Evolutionary conservation across 306 rosid genomes (phyloP), one percentile per base, ranked within the genome.

Genomic region (Trichosanthes truncata): DNA sequence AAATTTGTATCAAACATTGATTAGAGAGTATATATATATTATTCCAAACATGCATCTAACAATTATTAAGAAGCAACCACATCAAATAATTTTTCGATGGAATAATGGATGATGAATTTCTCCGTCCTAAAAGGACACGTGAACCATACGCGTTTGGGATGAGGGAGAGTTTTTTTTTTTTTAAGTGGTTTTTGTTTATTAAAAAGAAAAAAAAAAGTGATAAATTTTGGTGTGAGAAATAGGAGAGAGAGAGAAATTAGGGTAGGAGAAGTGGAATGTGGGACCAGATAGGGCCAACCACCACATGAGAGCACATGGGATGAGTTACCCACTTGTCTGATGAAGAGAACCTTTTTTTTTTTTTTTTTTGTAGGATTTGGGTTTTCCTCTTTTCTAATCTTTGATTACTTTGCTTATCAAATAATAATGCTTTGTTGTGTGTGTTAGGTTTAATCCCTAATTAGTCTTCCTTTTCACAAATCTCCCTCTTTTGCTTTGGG

Each of bases 271-370:
- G 87, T 87, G 87, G 87, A 80, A 41, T 59, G 18, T 23, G 82
- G 88, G 88, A 71, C 86, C 83, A 57, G 60, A 60, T 35, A 81
- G 84, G 87, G 74, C 88, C 90, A 83, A 87, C 90, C 45, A 83
- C 86, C 90, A 83, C 90, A 87, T 87, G 90, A 48, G 51, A 51
- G 90, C 90, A 87, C 90, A 87, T 87, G 90, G 88, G 45, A 25
- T 85, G 59, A 55, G 85, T 80, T 43, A 40, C 85, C 88, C 72
- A 80, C 87, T 80, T 87, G 87, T 80, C 84, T 74, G 66, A 56
- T 78, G 23, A 12, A 74, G 36, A 23, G 53, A 21, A 77, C 55
- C 0, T 55, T 36, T 76, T 11, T 36, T 45, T 45, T 7, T 0
- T 25, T 3, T 7, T 13, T 23, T n/a, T 29, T 79, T 79, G 3